Base-by-base conservation (phyloP, 768 basidiomycete genomes). In the Paxillus ammoniavirescens region DNA sequence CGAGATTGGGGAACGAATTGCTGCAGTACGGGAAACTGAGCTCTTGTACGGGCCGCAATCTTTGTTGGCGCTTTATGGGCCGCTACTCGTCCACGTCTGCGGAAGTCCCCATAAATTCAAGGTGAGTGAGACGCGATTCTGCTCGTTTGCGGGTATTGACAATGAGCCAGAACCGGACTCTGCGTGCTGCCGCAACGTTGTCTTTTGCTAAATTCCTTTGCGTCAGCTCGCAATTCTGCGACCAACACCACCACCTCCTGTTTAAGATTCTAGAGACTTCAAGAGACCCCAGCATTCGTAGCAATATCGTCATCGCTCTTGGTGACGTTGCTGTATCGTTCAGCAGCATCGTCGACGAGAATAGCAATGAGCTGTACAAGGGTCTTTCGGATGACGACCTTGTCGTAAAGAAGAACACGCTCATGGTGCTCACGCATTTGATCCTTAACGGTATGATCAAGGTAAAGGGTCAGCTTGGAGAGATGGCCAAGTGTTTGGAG, bases 401-500 rank as follows among this genome's bases (percentile, higher is more conserved):
- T 9, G 82, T 88, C 38, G 96, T 99, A 58, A 99, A 98, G 84
- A 98, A 98, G 80, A 98, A 98, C 73, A 97, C 96, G 35, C 80
- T 99, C 42, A 98, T 98, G 96, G 97, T 98, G 30, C 78, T 98
- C 52, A 96, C 94, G 10, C 93, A 98, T 69, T 74, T 99, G 55
- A 98, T 98, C 65, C 74, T 99, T 56, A 98, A 98, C 63, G 96
- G 96, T 2, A 98, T 98, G 97, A 91, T 99, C 80, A 99, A 98
- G 72, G 95, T 98, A 61, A 98, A 99, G 73, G 97, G 97, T 2
- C 96, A 99, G 67, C 78, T 99, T 7, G 97, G 97, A 15, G 97
- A 99, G 78, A 98, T 99, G 96, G 97, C 96, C n/a, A 98, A 99
- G 72, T 98, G 97, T 67, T 73, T 98, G 7, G 94, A 98, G 73